phyloP scores from a whole-genome alignment of 495 filamentous ascomycete species.

The Aspergillus ellipticus region DNA sequence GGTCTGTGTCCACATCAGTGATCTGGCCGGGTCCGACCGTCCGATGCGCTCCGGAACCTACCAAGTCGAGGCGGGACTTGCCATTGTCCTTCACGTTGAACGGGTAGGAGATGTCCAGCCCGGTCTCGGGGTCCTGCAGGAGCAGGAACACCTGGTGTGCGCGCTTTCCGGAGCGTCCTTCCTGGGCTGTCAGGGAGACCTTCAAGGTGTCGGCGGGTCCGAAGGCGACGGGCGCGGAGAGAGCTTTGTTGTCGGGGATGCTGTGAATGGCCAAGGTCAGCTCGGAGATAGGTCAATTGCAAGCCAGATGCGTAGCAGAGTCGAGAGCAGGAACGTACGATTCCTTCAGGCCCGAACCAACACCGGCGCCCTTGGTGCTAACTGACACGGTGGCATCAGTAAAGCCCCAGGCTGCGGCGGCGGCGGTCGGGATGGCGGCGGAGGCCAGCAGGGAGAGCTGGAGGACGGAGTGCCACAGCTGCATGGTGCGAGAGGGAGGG shows the following conservation, averaged over 20 bases:
- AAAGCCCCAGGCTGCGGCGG: conserved; percentile 79
- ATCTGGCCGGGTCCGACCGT: not conserved
- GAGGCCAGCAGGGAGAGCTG: conserved; percentile 40
- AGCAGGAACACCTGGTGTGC: conserved; percentile 93
- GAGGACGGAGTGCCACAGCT: conserved; percentile 39
- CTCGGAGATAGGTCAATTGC: no score
- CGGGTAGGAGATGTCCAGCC: conserved; percentile 85
- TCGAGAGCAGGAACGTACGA: conserved; percentile 48
- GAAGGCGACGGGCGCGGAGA: conserved; percentile 63
- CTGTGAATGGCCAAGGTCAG: no score
- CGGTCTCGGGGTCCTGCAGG: conserved; percentile 66
- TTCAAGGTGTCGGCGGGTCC: conserved; percentile 72
- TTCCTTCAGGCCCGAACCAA: conserved; percentile 63
- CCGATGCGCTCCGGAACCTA: conserved; percentile 42
- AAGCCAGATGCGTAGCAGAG: conserved; percentile 8
- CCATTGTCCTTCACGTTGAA: conserved; percentile 82
- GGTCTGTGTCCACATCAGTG: conserved; percentile 51
- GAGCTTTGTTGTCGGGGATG: conserved; percentile 56
- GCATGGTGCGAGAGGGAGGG: conserved; percentile 26
- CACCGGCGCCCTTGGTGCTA: conserved; percentile 64
- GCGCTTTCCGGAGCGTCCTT: conserved; percentile 70
- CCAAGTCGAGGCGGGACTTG: conserved; percentile 78
- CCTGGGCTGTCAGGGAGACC: conserved; percentile 73
- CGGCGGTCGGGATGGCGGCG: conserved; percentile 37
- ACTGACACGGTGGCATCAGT: conserved; percentile 79